phyloP scores from a whole-genome alignment of 345 rosid species.

The Bruguiera gymnorhiza region DNA sequence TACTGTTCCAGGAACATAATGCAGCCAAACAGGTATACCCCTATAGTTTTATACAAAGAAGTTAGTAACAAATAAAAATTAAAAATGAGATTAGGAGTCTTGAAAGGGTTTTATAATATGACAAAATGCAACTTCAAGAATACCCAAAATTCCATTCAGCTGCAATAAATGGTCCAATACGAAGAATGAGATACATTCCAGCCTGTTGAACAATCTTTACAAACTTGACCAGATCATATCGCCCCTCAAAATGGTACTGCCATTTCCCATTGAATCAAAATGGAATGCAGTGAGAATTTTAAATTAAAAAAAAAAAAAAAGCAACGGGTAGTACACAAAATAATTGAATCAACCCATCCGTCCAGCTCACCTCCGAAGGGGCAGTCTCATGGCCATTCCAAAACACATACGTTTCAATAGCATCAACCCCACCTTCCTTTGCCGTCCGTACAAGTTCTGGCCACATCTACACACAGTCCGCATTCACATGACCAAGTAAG shows the following conservation, averaged over 20 bases:
- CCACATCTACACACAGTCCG: conserved; percentile 65
- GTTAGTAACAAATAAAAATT: neutral
- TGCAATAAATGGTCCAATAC: conserved; percentile 94
- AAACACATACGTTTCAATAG: conserved; percentile 82
- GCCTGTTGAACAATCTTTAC: conserved; percentile 80
- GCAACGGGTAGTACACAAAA: neutral
- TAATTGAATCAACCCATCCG: neutral
- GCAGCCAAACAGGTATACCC: conserved; percentile 92
- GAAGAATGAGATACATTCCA: conserved; percentile 82
- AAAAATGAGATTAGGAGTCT: neutral
- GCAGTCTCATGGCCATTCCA: conserved; percentile 94
- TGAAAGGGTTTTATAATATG: neutral
- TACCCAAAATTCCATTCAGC: conserved; percentile 98
- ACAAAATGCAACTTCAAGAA: neutral
- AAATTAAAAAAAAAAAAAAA: neutral
- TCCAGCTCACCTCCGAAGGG: conserved; percentile 53
- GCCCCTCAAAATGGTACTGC: conserved; percentile 73
- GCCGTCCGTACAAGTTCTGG: conserved; percentile 79
- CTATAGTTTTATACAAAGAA: conserved; percentile 22
- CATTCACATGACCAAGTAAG: neutral
- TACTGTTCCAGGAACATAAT: conserved; percentile 79
- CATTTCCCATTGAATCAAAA: conserved; percentile 15
- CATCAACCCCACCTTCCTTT: conserved; percentile 83
- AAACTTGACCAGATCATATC: conserved; percentile 88
- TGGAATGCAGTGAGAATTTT: neutral